These are phyloP conservation scores for Solanum gracilifrons DNA, from an alignment of 257 asterid genomes.

Conservation along the genomic window DNA sequence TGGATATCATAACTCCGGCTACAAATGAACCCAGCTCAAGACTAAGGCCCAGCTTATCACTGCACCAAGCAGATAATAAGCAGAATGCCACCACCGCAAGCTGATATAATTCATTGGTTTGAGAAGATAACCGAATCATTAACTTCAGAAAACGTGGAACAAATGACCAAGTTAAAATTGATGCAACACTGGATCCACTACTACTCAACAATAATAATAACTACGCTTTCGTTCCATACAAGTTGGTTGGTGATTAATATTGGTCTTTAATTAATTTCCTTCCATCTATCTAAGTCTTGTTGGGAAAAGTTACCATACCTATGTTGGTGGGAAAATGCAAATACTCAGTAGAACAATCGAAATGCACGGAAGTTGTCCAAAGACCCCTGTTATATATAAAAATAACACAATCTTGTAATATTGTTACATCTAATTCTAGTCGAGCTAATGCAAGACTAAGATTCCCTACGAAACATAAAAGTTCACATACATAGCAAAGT, in stretches of 20 bases:
- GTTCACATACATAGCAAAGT: not conserved
- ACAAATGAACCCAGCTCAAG: slow-evolving; percentile 90
- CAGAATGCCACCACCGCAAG: slow-evolving; percentile 95
- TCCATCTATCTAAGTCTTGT: not conserved
- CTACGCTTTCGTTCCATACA: not conserved
- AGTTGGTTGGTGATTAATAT: not conserved
- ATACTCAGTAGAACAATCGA: not conserved
- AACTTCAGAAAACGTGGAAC: too few species aligned
- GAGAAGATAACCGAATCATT: too few species aligned
- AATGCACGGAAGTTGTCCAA: not conserved
- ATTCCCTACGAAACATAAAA: not conserved
- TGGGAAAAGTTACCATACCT: not conserved
- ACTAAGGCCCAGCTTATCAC: slow-evolving; percentile 93
- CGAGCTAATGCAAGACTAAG: not conserved
- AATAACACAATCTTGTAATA: not conserved
- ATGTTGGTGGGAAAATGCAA: not conserved
- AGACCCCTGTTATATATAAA: not conserved
- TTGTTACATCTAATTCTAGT: not conserved
- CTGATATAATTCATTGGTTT: slow-evolving; percentile 93
- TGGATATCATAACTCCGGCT: slow-evolving; percentile 92
- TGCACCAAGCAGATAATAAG: slow-evolving; percentile 94
- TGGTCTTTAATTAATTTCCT: not conserved
- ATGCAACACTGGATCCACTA: too few species aligned
- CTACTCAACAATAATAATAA: not conserved
- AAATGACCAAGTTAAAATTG: too few species aligned